Base-by-base conservation (phyloP, 306 rosid genomes). In the Gastrolobium bilobum region DNA sequence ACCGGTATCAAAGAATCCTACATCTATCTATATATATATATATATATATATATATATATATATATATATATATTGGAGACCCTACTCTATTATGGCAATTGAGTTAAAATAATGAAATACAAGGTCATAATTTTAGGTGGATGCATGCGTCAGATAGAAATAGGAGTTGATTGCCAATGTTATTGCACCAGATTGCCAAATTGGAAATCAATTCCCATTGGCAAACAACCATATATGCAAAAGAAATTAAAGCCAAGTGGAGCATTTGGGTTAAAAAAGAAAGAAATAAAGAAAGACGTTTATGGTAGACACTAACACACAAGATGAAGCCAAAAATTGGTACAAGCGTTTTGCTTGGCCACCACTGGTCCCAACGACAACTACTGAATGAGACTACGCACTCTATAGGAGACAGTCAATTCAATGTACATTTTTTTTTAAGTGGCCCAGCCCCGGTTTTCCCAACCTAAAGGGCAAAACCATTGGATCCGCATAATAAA, bases 401-500 rank as follows among this genome's bases (percentile, higher is more conserved):
- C 76, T 78, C 74, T 66, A 73, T 47, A 31, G 39, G 37, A 52
- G 72, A 72, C 46, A 65, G 79, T 84, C 81, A 74, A 67, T 77
- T 78, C 78, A 67, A 8, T 47, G 10, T 46, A 58, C 71, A 50
- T 52, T 6, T 59, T 57, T 30, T 33, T 20, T 37, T 75, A 44
- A 67, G 77, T 86, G 81, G 81, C 66, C 66, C 72, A 54, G 43
- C 68, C 76, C 48, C 51, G 8, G 39, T 47, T 56, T 75, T 66
- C 33, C 10, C n/a, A 77, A 75, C 48, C 62, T 61, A 69, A 60
- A 77, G 70, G 64, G 38, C 62, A 82, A 78, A 79, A 83, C 63
- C 87, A 84, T 86, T 84, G 89, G 90, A 88, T 84, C 83, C 85
- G 44, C 70, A 86, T 78, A 71, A 81, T 57, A 82, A 88, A 83